Conservation (phyloP, 2,329 filamentous ascomycete species). For the Neopestalotiopsis clavispora region DNA sequence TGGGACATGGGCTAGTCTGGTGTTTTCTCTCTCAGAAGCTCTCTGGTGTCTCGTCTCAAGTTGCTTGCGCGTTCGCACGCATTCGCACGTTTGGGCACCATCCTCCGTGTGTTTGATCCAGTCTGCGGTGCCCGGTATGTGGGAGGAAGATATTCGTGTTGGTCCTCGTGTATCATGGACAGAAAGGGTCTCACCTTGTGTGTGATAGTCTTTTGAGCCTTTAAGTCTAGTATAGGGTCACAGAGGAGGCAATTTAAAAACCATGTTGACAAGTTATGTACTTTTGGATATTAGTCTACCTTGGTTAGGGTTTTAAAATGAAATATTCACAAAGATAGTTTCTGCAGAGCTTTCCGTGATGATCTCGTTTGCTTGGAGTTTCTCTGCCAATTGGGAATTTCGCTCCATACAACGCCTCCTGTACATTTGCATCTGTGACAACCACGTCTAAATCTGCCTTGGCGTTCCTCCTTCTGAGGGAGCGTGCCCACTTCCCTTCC, state of each 20-base stretch:
- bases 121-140: not conserved
- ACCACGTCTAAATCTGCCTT: too few relatives aligned
- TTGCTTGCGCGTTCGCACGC: constrained; percentile 14
- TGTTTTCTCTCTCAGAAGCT: not conserved
- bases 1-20: not conserved
- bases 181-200: too few relatives aligned
- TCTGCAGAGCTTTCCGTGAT: not conserved
- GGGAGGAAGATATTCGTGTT: not conserved
- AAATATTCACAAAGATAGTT: constrained; percentile 8
- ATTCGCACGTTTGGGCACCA: constrained; percentile 4
- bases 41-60: constrained; percentile 9
- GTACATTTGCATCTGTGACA: too few relatives aligned
- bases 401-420: too few relatives aligned
- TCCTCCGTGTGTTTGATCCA: not conserved
- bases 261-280: constrained; percentile 2
- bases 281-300: constrained; percentile 7
- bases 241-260: not conserved
- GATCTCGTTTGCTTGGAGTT: not conserved
- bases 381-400: not conserved
- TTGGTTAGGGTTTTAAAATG: not conserved
- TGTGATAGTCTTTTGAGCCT: too few relatives aligned
- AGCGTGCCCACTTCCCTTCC: too few relatives aligned
- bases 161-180: too few relatives aligned
- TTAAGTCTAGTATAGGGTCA: too few relatives aligned
- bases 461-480: too few relatives aligned